Percentiles rank a stretch among this genome's conserved stretches.
These are phyloP conservation scores for Saccharomyces hybrid DNA, from an alignment of 1,139 yeast genomes.

Conservation along the genomic window DNA sequence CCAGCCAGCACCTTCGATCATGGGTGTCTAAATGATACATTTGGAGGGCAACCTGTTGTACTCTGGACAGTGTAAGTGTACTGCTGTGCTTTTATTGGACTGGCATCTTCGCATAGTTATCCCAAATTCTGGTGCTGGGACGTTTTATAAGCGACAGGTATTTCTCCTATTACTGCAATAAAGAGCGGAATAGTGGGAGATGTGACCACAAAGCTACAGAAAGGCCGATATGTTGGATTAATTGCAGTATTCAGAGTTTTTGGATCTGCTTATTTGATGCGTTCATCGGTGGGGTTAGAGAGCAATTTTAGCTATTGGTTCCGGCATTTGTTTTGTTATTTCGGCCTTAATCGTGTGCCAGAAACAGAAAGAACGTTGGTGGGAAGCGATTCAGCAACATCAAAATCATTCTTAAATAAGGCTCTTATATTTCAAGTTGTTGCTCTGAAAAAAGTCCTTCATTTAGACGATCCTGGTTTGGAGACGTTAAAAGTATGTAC, in stretches of 20 bases:
- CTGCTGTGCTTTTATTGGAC: slow-evolving; percentile 51
- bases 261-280: slow-evolving; percentile 67
- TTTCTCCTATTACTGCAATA: slow-evolving; percentile 63
- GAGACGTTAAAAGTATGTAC: slow-evolving; percentile 28
- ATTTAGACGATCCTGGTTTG: slow-evolving; percentile 29
- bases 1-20: slow-evolving; percentile 45
- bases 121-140: slow-evolving; percentile 47
- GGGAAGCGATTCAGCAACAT: slow-evolving; percentile 50
- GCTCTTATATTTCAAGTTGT: slow-evolving; percentile 38
- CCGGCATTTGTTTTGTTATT: slow-evolving; percentile 38
- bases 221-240: slow-evolving; percentile 61
- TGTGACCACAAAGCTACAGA: slow-evolving; percentile 49
- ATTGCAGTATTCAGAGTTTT: slow-evolving; percentile 57
- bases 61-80: slow-evolving; percentile 45
- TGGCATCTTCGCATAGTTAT: slow-evolving; percentile 44
- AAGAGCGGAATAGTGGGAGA: slow-evolving; percentile 65
- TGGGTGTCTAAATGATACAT: slow-evolving; percentile 58
- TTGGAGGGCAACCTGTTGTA: slow-evolving; percentile 64
- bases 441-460: slow-evolving; percentile 22
- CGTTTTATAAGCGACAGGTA: slow-evolving; percentile 61
- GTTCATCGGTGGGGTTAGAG: slow-evolving; percentile 73
- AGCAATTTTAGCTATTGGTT: slow-evolving; percentile 60
- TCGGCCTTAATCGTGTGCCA: slow-evolving; percentile 44
- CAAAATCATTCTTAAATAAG: slow-evolving; percentile 35
- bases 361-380: slow-evolving; percentile 65